phyloP scores from a whole-genome alignment of 352 stramenopile genomes.

The Globisporangium ultimum region DNA sequence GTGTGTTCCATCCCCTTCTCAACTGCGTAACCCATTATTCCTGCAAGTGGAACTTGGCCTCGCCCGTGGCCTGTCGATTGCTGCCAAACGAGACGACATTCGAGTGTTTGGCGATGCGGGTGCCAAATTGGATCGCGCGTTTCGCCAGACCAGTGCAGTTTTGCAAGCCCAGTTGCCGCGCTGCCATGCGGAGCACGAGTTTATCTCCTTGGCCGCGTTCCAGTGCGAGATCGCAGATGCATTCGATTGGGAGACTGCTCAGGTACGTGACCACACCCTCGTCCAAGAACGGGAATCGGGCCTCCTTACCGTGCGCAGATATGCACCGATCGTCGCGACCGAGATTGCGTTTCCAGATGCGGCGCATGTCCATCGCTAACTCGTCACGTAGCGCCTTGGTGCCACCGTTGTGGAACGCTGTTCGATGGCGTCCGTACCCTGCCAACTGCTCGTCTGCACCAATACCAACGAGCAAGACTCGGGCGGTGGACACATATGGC shows the following conservation, averaged over 20 bases:
- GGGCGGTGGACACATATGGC: conserved; percentile 40
- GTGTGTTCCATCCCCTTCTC: no score
- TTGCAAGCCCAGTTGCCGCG: conserved; percentile 56
- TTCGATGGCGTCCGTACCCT: conserved; percentile 93
- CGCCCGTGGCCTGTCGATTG: conserved; percentile 49
- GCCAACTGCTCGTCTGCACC: conserved; percentile 96
- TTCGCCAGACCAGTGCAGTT: conserved; percentile 82
- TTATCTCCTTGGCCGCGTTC: conserved; percentile 90
- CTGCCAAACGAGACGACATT: conserved; percentile 44
- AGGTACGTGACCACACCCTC: conserved; percentile 87
- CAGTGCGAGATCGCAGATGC: conserved; percentile 79
- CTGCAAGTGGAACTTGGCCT: conserved; percentile 25
- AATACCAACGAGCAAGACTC: conserved; percentile 90
- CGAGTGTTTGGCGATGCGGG: conserved; percentile 89
- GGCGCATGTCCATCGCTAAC: conserved; percentile 83
- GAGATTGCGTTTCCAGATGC: conserved; percentile 95
- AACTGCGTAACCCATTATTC: no score
- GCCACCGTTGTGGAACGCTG: conserved; percentile 66
- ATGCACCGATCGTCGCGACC: conserved; percentile 95
- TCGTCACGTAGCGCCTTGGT: conserved; percentile 66
- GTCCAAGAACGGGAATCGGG: conserved; percentile 95
- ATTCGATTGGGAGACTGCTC: conserved; percentile 49
- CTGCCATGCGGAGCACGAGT: conserved; percentile 83
- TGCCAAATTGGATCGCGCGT: conserved; percentile 94
- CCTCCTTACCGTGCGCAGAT: conserved; percentile 89